Evolutionary conservation across 345 rosid species (phyloP).

Genomic region (Euphorbia pulcherrima): DNA sequence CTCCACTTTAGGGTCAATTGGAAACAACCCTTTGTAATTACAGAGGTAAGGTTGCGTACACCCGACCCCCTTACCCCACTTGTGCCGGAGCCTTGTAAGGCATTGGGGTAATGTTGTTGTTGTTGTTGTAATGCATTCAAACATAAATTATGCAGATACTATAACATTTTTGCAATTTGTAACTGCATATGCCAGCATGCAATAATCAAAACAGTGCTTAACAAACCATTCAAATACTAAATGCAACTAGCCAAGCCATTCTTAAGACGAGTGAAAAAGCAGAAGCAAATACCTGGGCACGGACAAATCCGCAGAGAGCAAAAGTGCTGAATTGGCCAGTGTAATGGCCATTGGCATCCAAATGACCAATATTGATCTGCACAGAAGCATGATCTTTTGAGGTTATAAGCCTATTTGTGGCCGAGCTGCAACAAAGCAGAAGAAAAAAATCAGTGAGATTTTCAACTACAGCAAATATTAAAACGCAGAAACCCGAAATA

Average conservation of each 20-base stretch:
- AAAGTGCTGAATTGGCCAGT: conserved; percentile 46
- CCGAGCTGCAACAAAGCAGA: conserved; percentile 44
- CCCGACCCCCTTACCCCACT: too few species aligned
- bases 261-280: not conserved
- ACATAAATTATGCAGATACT: too few species aligned
- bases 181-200: too few species aligned
- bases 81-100: too few species aligned
- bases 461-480: not conserved
- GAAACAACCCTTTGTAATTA: too few species aligned
- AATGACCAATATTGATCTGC: conserved; percentile 61
- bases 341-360: conserved; percentile 55
- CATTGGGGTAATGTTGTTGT: too few species aligned
- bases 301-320: conserved; percentile 63
- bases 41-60: too few species aligned
- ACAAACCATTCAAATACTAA: not conserved
- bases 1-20: too few species aligned
- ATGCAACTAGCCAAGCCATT: not conserved
- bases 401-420: conserved; percentile 66
- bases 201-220: not conserved
- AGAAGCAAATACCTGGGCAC: conserved; percentile 50
- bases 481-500: not conserved
- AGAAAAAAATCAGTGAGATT: not conserved
- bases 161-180: too few species aligned
- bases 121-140: too few species aligned
- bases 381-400: conserved; percentile 71